Percentiles rank a stretch among this genome's conserved stretches.
phyloP scores from a whole-genome alignment of 768 basidiomycete genomes.

The Pisolithus sp. region DNA sequence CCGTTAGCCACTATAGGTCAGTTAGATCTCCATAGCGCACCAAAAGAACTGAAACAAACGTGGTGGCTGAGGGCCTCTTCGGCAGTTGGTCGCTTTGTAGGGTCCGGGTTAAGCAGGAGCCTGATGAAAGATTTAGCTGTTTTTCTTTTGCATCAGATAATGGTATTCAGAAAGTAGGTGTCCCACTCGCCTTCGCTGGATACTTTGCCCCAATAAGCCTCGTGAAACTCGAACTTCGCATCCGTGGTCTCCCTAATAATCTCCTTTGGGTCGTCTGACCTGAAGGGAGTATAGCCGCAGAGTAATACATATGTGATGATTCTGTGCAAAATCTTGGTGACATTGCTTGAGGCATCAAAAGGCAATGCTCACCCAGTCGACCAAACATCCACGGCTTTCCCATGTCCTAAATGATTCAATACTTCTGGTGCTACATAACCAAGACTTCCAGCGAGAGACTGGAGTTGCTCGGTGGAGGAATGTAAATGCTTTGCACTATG shows the following conservation, averaged over 20 bases:
- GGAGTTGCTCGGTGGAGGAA: slow-evolving; percentile 61
- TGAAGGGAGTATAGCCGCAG: slow-evolving; percentile 94
- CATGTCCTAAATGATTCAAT: slow-evolving; percentile 73
- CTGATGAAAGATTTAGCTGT: slow-evolving; percentile 83
- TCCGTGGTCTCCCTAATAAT: slow-evolving; percentile 80
- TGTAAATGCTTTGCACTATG: slow-evolving; percentile 77
- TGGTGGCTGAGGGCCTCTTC: slow-evolving; percentile 60
- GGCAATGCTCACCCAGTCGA: slow-evolving; percentile 65
- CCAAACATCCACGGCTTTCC: slow-evolving; percentile 94
- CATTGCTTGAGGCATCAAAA: slow-evolving; percentile 2
- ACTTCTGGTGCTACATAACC: slow-evolving; percentile 94
- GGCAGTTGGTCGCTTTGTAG: slow-evolving; percentile 65
- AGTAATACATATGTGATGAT: slow-evolving; percentile 93
- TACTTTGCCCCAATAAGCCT: slow-evolving; percentile 90
- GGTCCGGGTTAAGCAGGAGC: slow-evolving; percentile 63
- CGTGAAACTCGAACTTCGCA: slow-evolving; percentile 86
- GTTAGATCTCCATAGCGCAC: background rate
- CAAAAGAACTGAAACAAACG: slow-evolving; percentile 33
- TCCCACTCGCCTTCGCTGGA: slow-evolving; percentile 55
- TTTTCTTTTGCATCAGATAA: background rate
- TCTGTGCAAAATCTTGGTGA: slow-evolving; percentile 31
- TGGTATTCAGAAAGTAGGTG: background rate
- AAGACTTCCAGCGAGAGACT: slow-evolving; percentile 71
- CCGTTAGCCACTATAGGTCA: slow-evolving; percentile 61
- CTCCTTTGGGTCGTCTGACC: slow-evolving; percentile 69